phyloP scores from a whole-genome alignment of 176 grass and related monocot genomes.

The Musa schizocarpa region DNA sequence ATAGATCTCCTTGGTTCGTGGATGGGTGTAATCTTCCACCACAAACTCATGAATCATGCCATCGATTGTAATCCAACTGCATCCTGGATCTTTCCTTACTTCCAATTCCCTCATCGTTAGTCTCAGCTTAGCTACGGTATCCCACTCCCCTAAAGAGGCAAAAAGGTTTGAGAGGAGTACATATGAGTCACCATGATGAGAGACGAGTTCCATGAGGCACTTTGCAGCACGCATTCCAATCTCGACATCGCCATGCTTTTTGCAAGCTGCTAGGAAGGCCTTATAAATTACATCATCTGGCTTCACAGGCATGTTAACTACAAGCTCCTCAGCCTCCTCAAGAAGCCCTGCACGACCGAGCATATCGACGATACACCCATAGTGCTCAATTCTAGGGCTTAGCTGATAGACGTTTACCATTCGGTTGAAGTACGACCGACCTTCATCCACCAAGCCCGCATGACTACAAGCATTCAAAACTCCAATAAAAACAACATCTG shows the following conservation, averaged over 20 bases:
- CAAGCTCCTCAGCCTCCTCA: slow-evolving; percentile 9
- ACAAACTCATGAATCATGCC: slow-evolving; percentile 21
- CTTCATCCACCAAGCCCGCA: slow-evolving; percentile 20
- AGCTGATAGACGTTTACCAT: slow-evolving; percentile 3
- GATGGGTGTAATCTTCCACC: slow-evolving; percentile 16
- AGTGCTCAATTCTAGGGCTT: slow-evolving; percentile 14
- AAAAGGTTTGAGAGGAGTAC: slow-evolving; percentile 15
- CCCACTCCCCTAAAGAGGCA: slow-evolving; percentile 15
- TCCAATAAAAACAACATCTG: slow-evolving; percentile 16
- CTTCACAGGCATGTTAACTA: slow-evolving; percentile 8
- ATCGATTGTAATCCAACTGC: slow-evolving; percentile 23
- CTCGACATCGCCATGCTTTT: slow-evolving; percentile 13
- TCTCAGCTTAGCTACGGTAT: slow-evolving; percentile 1
- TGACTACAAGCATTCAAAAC: slow-evolving; percentile 20
- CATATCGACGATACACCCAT: slow-evolving; percentile 20
- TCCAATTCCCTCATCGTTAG: slow-evolving; percentile 18
- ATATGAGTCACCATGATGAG: slow-evolving; percentile 3
- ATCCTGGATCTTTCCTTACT: slow-evolving; percentile 24
- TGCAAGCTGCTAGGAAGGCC: slow-evolving; percentile 13
- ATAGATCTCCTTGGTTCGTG: slow-evolving; percentile 1
- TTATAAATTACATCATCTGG: slow-evolving; percentile 24
- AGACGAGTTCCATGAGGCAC: slow-evolving; percentile 1
- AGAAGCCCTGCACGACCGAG: slow-evolving; percentile 15
- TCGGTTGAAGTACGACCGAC: background rate
- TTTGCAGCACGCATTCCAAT: slow-evolving; percentile 2